A percentile compares a stretch with the other conserved stretches of the same genome.
These are phyloP conservation scores for Dipteronia dyeriana DNA, from an alignment of 345 rosid species.

Conservation along the genomic window DNA sequence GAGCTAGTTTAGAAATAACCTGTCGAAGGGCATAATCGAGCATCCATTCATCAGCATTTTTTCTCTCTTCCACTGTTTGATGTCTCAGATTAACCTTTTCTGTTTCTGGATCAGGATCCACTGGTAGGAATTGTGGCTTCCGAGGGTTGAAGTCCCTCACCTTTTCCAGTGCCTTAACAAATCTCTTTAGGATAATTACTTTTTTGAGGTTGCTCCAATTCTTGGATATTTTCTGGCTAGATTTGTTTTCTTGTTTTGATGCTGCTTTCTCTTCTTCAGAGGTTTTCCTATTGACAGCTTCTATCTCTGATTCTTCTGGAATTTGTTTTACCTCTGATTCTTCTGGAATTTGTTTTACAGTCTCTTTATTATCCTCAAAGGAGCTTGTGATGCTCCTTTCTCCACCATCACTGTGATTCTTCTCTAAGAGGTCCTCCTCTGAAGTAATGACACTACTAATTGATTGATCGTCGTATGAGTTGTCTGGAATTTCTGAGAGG, in stretches of 20 bases:
- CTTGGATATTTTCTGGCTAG: constrained; percentile 46
- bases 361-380: constrained; percentile 23
- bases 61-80: constrained; percentile 62
- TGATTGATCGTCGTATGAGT: constrained; percentile 57
- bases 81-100: constrained; percentile 73
- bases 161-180: constrained; percentile 77
- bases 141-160: constrained; percentile 52
- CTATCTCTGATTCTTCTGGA: constrained; percentile 20
- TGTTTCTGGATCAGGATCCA: constrained; percentile 52
- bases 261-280: constrained; percentile 32
- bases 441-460: constrained; percentile 31
- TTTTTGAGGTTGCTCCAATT: constrained; percentile 89
- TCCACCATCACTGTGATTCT: constrained; percentile 32
- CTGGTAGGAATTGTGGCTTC: constrained; percentile 41
- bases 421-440: constrained; percentile 41
- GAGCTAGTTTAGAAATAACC: constrained; percentile 72
- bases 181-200: constrained; percentile 65
- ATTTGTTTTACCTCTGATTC: constrained; percentile 13
- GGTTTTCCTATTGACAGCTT: constrained; percentile 1
- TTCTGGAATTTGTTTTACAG: constrained; percentile 15
- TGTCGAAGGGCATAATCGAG: constrained; percentile 80
- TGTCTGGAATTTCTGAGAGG: constrained; percentile 71
- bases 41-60: constrained; percentile 89
- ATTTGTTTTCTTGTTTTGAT: constrained; percentile 31
- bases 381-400: constrained; percentile 32